Conservation (phyloP, 768 basidiomycete species). For the Serendipita sp. region DNA sequence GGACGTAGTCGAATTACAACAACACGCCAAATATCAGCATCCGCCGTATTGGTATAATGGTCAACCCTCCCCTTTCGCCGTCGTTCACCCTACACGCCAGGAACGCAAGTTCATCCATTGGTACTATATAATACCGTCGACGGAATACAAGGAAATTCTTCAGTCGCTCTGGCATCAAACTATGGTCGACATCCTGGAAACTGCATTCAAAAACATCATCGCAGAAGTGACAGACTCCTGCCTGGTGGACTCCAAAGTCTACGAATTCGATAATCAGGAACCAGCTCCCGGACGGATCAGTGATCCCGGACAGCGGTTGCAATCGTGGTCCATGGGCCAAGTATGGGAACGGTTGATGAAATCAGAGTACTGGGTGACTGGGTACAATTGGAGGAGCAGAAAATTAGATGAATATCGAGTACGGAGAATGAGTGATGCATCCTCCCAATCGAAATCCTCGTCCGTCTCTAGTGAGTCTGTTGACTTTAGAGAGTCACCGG, state of each 20-base stretch:
- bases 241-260: slow-evolving; percentile 3
- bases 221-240: slow-evolving; percentile 1
- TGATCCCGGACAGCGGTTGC: neutral
- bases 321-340: neutral
- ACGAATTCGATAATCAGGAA: neutral
- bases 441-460: neutral
- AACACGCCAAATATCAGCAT: neutral
- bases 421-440: neutral
- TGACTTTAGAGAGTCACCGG: neutral
- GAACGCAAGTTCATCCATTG: neutral
- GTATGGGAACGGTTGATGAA: slow-evolving; percentile 1
- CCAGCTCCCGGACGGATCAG: neutral
- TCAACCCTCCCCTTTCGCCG: neutral
- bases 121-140: neutral
- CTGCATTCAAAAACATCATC: slow-evolving; percentile 4
- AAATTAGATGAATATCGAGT: neutral
- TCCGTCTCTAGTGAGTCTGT: neutral
- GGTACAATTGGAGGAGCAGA: slow-evolving; percentile 1
- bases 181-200: slow-evolving; percentile 2
- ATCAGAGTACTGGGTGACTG: neutral
- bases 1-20: neutral
- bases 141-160: neutral
- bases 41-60: neutral
- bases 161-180: neutral
- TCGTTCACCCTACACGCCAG: neutral